Percentiles rank a stretch among this genome's conserved stretches.
Conservation (phyloP, 2,329 filamentous ascomycete genomes). For the Penicillium capsulatum region DNA sequence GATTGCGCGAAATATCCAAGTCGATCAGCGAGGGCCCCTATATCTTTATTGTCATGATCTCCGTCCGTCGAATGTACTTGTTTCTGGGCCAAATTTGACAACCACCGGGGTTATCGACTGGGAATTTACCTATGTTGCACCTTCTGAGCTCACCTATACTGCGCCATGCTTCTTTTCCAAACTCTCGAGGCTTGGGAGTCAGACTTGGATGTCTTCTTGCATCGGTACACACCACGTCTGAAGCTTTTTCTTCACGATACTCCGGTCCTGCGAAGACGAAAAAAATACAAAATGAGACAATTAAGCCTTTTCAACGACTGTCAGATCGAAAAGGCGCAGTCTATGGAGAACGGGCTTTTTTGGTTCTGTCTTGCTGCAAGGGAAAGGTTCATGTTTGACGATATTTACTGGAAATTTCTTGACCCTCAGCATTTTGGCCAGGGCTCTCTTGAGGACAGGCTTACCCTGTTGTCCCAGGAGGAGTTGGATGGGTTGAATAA, state of each 20-base stretch:
- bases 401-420: constrained; percentile 26
- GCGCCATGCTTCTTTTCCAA: constrained; percentile 23
- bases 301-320: constrained; percentile 14
- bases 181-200: constrained; percentile 14
- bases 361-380: constrained; percentile 24
- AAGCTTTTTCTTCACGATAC: constrained; percentile 19
- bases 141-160: constrained; percentile 18
- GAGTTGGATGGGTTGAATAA: constrained; percentile 3
- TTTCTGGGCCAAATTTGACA: neutral
- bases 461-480: constrained; percentile 14
- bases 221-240: constrained; percentile 19
- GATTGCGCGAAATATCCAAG: constrained; percentile 1
- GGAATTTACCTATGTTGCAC: constrained; percentile 17
- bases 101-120: constrained; percentile 4
- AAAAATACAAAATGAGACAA: constrained; percentile 5
- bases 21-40: constrained; percentile 11
- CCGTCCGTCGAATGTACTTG: constrained; percentile 5
- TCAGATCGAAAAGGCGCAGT: constrained; percentile 22
- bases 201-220: constrained; percentile 19
- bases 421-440: constrained; percentile 18
- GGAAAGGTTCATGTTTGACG: constrained; percentile 24
- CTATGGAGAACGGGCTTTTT: constrained; percentile 19
- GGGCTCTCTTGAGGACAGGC: constrained; percentile 18
- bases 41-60: constrained; percentile 16
- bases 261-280: constrained; percentile 16